Evolutionary conservation across 2,329 filamentous ascomycete species (phyloP).

Genomic region (Aspergillus aculeatus): DNA sequence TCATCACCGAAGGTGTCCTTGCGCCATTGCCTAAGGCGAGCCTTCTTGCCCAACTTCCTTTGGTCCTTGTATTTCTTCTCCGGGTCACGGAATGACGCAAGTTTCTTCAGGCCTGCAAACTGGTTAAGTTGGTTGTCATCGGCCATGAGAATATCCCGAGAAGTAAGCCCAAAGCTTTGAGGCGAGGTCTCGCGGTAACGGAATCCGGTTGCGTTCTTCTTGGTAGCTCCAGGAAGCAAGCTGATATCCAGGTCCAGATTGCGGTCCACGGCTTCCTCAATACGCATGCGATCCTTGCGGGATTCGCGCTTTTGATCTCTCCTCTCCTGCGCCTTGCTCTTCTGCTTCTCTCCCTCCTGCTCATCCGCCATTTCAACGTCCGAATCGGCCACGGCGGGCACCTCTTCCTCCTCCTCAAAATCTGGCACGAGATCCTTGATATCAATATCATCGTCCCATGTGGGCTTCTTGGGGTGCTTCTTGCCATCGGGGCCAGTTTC

Average conservation of each 20-base stretch:
- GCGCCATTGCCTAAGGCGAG: conserved; percentile 81
- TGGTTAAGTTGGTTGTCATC: conserved; percentile 83
- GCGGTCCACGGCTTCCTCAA: conserved; percentile 82
- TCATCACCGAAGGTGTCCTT: conserved; percentile 65
- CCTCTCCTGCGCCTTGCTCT: conserved; percentile 50
- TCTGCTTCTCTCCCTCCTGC: conserved; percentile 45
- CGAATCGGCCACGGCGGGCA: conserved; percentile 57
- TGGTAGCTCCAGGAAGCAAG: conserved; percentile 54
- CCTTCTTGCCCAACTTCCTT: conserved; percentile 90
- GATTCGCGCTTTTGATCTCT: conserved; percentile 66
- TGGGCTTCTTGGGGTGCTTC: conserved; percentile 74
- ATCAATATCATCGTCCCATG: conserved; percentile 96
- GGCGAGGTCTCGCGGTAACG: conserved; percentile 94
- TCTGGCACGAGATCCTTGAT: conserved; percentile 90
- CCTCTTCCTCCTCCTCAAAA: conserved; percentile 72
- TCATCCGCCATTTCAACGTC: conserved; percentile 51
- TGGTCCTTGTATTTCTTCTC: conserved; percentile 88
- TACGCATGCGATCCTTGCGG: conserved; percentile 76
- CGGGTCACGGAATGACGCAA: conserved; percentile 81
- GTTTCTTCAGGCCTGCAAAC: conserved; percentile 91
- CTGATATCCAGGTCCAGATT: conserved; percentile 72
- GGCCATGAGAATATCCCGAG: conserved; percentile 87
- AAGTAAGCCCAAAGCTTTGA: conserved; percentile 81
- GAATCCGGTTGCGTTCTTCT: conserved; percentile 61
- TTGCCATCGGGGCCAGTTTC: conserved; percentile 60